Evolutionary conservation across 2,329 filamentous ascomycete species (phyloP), one percentile per base, ranked within the genome.

Genomic region (Chaetomiaceae sp.): DNA sequence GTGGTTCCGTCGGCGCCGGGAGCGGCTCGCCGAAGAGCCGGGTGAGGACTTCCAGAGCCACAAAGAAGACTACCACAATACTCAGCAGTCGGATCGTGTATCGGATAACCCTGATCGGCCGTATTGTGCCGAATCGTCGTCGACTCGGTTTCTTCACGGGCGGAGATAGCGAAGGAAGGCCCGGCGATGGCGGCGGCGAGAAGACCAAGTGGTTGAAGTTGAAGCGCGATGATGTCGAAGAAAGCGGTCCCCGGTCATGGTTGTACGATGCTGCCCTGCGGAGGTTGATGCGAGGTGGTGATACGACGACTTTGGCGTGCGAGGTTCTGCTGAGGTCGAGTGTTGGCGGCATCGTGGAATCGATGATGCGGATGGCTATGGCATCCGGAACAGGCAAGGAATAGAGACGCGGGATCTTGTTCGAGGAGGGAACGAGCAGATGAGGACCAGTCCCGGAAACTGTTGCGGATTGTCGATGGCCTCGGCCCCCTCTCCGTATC

Each of bases 121-220:
- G 78, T 45, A 61, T 51, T 12, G 60, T 38, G 34, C 58, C 53
- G 1, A 57, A 46, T 1, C 80, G 71, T n/a, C 79, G 72, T 39
- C 75, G 72, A 19, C 76, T 75, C 45, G 82, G 79, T 69, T 85
- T 84, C 64, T 84, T 80, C 64, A 82, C 81, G 57, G 84, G 78
- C 14, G 83, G 83, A 33, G 87, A 74, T 49, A 88, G 76, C 14
- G 82, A 83, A 12, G 86, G 88, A 46, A 91, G 78, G 58, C 82
- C 81, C 2, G 86, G 87, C 2, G 85, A 92, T 31, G 80, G 80
- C 4, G 86, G 85, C 23, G 86, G 88, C 1, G 77, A 78, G 68
- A 82, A 84, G 61, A 85, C 72, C 36, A 88, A 77, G 58, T 88
- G 82, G 63, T 84, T 84, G 69, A 87, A 84, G 68, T 72, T 82